These are phyloP conservation scores for Mollisia scopiformis DNA, from an alignment of 2,329 filamentous ascomycete species.

Conservation along the genomic window DNA sequence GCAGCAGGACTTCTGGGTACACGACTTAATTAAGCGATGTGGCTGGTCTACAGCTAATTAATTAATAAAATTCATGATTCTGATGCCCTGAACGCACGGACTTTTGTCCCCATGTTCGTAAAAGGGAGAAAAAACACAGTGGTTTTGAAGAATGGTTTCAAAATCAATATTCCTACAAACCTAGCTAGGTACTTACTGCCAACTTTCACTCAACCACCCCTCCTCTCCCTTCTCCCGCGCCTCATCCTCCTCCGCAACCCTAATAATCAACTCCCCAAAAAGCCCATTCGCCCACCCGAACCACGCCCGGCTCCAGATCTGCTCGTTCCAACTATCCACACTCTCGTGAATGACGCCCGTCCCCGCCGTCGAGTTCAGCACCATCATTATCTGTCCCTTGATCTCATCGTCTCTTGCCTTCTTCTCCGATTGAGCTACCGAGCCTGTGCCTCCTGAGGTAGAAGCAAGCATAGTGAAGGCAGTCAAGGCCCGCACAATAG, in stretches of 20 bases:
- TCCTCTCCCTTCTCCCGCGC: slow-evolving; percentile 15
- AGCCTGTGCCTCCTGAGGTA: not conserved
- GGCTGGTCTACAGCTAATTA: too few species aligned
- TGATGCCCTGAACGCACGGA: too few species aligned
- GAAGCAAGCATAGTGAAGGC: slow-evolving; percentile 33
- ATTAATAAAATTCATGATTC: too few species aligned
- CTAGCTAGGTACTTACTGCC: slow-evolving; percentile 18
- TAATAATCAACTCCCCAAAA: slow-evolving; percentile 66
- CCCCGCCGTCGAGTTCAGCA: slow-evolving; percentile 26
- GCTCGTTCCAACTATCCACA: slow-evolving; percentile 45
- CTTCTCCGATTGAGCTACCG: slow-evolving; percentile 6
- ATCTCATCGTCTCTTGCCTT: slow-evolving; percentile 32
- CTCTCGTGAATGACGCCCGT: slow-evolving; percentile 52
- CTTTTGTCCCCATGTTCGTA: too few species aligned
- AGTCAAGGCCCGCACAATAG: slow-evolving; percentile 54
- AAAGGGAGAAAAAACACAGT: too few species aligned
- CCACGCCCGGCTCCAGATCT: slow-evolving; percentile 47
- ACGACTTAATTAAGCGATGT: too few species aligned
- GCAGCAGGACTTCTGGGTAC: too few species aligned
- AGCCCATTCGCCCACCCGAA: slow-evolving; percentile 85
- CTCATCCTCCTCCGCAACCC: slow-evolving; percentile 23
- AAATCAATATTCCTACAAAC: too few species aligned
- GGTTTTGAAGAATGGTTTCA: too few species aligned
- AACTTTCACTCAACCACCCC: slow-evolving; percentile 24
- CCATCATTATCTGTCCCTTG: slow-evolving; percentile 30